Evolutionary conservation across 805 yeast genomes (phyloP), one percentile per base, ranked within the genome.

Genomic region (Zygosaccharomyces bailii): DNA sequence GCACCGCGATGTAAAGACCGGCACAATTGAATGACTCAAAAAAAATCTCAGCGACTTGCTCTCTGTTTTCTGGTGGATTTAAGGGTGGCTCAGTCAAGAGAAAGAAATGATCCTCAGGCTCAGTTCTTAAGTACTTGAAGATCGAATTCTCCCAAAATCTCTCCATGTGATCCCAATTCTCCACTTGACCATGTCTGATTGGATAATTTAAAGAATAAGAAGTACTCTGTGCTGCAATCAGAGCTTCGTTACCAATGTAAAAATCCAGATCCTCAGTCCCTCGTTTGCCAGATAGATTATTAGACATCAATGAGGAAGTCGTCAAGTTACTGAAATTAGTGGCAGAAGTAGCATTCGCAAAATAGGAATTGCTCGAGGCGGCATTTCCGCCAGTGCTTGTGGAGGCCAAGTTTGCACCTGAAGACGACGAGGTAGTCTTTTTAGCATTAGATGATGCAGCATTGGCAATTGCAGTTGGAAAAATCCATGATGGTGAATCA

Each of bases 151-250:
- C 98, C 99, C 99, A 93, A 68, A 89, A 91, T 64, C 99, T 78
- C 68, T 93, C 99, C 99, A 93, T 93, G 63, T 93, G 97, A 70
- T 93, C 99, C 99, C 99, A 93, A 67, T 93, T 88, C 67, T 93
- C 99, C 51, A 93, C 85, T 72, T 93, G 99, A 19, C 99, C 99
- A 63, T 93, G 99, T 67, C 89, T 84, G 49, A 93, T 89, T 14
- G 99, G 99, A 61, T 93, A 93, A 51, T 81, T 79, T 47, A 93
- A 72, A 21, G 90, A 84, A 68, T 93, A 93, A 21, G 87, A 74
- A 51, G 96, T 88, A 4, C 96, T 95, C 56, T 80, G 84, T n/a
- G 97, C 84, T 10, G 96, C 96, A 42, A 76, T 78, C 34, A 93
- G 61, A 1, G 99, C 99, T 66, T 91, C 98, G 59, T 93, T 93